These are phyloP conservation scores for Boletus mariae DNA, from an alignment of 1,284 basidiomycete species.

Conservation along the genomic window DNA sequence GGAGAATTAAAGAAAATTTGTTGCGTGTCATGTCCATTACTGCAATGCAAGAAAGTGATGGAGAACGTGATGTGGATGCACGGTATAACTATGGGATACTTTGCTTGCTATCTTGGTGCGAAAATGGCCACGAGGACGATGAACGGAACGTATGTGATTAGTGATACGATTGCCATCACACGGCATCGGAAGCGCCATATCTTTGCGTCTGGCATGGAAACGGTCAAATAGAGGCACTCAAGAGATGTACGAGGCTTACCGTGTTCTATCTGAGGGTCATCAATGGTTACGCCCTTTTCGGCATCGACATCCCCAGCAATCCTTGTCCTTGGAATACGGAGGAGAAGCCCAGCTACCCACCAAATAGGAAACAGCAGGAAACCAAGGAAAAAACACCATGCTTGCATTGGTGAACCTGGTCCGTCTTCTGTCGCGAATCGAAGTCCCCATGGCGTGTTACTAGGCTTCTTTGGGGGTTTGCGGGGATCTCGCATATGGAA, in stretches of 20 bases:
- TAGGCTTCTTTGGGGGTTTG: slow-evolving; percentile 51
- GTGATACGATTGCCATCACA: slow-evolving; percentile 59
- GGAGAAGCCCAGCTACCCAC: slow-evolving; percentile 64
- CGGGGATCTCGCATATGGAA: slow-evolving; percentile 79
- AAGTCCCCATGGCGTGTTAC: slow-evolving; percentile 58
- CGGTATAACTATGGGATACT: slow-evolving; percentile 8
- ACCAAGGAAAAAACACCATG: slow-evolving; percentile 73
- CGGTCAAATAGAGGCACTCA: slow-evolving; percentile 8
- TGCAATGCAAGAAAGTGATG: slow-evolving; percentile 26
- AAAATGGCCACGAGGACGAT: slow-evolving; percentile 69
- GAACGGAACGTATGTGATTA: slow-evolving; percentile 76
- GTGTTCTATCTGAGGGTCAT: slow-evolving; percentile 74
- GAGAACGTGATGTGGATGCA: slow-evolving; percentile 11
- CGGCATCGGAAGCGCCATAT: slow-evolving; percentile 72
- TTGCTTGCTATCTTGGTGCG: slow-evolving; percentile 37
- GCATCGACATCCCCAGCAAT: slow-evolving; percentile 53
- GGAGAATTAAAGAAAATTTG: slow-evolving; percentile 12
- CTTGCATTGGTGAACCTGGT: slow-evolving; percentile 62
- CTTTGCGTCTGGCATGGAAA: slow-evolving; percentile 50
- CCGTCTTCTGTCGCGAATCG: slow-evolving; percentile 49
- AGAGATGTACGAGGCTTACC: slow-evolving; percentile 42
- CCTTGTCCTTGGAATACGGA: slow-evolving; percentile 58
- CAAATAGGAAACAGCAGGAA: slow-evolving; percentile 73
- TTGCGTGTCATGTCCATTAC: slow-evolving; percentile 18
- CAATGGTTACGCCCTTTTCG: slow-evolving; percentile 69